Conservation (phyloP, 805 yeast genomes). For the Millerozyma miso region DNA sequence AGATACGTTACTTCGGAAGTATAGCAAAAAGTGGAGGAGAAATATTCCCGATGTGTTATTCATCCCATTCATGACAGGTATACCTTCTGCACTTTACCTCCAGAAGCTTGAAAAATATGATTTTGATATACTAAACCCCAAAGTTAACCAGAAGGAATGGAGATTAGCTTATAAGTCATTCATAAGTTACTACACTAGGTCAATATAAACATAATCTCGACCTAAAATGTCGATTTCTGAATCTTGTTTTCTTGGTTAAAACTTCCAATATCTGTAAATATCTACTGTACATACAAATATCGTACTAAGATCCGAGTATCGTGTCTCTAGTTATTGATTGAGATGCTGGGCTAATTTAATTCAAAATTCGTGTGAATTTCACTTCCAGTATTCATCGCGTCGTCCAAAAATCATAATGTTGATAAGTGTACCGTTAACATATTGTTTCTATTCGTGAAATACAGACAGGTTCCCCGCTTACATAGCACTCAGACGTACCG, state of each 20-base stretch:
- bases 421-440: neutral
- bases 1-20: conserved; percentile 21
- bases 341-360: too few species aligned
- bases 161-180: conserved; percentile 59
- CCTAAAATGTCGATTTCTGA: too few species aligned
- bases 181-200: conserved; percentile 39
- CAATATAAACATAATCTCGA: conserved; percentile 21
- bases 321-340: too few species aligned
- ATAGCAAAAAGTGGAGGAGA: conserved; percentile 36
- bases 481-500: too few species aligned
- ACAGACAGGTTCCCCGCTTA: neutral
- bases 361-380: neutral
- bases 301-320: too few species aligned
- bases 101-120: conserved; percentile 56
- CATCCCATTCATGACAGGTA: conserved; percentile 62
- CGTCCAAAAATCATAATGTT: neutral
- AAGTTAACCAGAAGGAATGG: conserved; percentile 55
- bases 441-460: neutral
- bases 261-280: too few species aligned
- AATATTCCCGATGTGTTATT: conserved; percentile 60
- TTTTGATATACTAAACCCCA: conserved; percentile 53
- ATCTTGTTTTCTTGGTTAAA: too few species aligned
- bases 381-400: neutral
- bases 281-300: too few species aligned
- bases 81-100: conserved; percentile 63